Base-by-base conservation (phyloP, 352 stramenopile genomes). In the Globisporangium sylvaticum region DNA sequence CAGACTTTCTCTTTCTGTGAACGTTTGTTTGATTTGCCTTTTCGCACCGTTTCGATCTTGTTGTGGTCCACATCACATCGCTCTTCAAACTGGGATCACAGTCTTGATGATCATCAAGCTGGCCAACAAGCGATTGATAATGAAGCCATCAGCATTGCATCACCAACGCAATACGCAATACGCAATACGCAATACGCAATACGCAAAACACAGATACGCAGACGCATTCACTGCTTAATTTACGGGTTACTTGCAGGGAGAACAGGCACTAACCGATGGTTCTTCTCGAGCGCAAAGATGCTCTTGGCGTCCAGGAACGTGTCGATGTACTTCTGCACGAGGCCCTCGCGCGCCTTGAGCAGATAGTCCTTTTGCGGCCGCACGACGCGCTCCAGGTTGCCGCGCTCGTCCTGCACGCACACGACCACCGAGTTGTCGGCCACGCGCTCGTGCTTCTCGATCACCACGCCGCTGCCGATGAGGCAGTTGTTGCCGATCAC, bases 401-500 rank as follows among this genome's bases (percentile, higher is more conserved):
- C 76, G 20, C 63, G 42, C 1, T 62, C 65, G 27, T 79, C 74
- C 63, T 78, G 69, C n/a, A 90, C 78, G 25, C 72, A 82, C 55
- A 94, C 84, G 24, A 96, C 69, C 39, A 96, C 81, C 1, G 83
- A 80, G 68, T 91, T 89, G 75, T 94, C 85, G 0, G 81, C 73
- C 10, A 96, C 65, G 60, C 66, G 64, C 64, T 94, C 86, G 62
- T 77, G 66, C n/a, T 67, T 72, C 22, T 74, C 77, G 66, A 96
- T 78, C 27, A 94, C 76, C 67, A 96, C 84, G 69, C 86, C 81
- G 55, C 82, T 90, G 65, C 88, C 88, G 48, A 96, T 89, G 62
- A 94, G 58, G 68, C 88, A 96, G 68, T 92, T 87, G 69, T 80
- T 84, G 37, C 88, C 88, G 60, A 96, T 84, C 44, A 89, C 73